phyloP scores from a whole-genome alignment of 1,284 basidiomycete species.

The Moniliophthora roreri region DNA sequence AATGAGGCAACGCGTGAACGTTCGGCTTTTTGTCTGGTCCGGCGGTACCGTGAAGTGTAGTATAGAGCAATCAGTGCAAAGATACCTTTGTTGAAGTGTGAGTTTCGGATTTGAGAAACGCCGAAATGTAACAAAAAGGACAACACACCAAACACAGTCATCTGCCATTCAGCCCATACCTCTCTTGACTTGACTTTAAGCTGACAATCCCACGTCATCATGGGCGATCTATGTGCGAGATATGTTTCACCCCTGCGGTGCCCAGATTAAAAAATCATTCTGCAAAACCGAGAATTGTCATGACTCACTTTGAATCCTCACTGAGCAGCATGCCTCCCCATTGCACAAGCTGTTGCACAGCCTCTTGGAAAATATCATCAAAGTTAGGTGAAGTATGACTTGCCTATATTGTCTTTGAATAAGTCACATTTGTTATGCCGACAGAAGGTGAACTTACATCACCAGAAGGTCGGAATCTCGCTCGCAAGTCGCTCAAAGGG shows the following conservation, averaged over 20 bases:
- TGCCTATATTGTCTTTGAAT: slow-evolving; percentile 1
- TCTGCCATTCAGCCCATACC: slow-evolving; percentile 70
- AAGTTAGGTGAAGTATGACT: slow-evolving; percentile 38
- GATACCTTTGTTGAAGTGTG: slow-evolving; percentile 25
- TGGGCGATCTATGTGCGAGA: slow-evolving; percentile 73
- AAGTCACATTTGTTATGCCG: too few species aligned
- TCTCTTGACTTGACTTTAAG: slow-evolving; percentile 69
- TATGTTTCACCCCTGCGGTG: slow-evolving; percentile 66
- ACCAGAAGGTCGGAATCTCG: slow-evolving; percentile 44
- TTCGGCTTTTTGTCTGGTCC: slow-evolving; percentile 60
- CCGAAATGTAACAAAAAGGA: slow-evolving; percentile 9
- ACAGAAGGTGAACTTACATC: slow-evolving; percentile 7
- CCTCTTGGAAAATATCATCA: slow-evolving; percentile 76
- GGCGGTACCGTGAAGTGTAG: slow-evolving; percentile 38
- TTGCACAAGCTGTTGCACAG: slow-evolving; percentile 77
- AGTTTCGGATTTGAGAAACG: background rate
- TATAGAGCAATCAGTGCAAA: slow-evolving; percentile 32
- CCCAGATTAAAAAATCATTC: slow-evolving; percentile 14
- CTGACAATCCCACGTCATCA: slow-evolving; percentile 72
- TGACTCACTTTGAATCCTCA: slow-evolving; percentile 68
- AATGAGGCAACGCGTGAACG: slow-evolving; percentile 72
- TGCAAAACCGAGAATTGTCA: slow-evolving; percentile 16
- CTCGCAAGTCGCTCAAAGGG: slow-evolving; percentile 53
- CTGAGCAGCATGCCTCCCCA: slow-evolving; percentile 81
- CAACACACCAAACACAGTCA: slow-evolving; percentile 58